Evolutionary conservation across 1,139 yeast species (phyloP).

Genomic region (Sugiyamaella castrensis): DNA sequence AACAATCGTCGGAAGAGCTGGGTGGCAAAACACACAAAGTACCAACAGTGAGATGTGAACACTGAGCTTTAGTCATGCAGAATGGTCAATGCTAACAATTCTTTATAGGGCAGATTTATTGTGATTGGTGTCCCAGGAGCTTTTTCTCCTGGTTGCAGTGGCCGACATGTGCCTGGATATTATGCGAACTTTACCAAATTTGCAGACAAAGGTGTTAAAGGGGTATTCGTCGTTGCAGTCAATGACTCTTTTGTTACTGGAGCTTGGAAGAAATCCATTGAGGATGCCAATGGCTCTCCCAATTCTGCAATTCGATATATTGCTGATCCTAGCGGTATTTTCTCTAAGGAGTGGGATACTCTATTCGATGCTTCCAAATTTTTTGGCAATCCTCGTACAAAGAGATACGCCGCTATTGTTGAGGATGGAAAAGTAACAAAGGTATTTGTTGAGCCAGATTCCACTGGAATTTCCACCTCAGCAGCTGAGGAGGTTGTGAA

Average conservation of each 20-base stretch:
- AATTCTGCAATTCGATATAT: constrained; percentile 48
- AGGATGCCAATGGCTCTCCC: constrained; percentile 35
- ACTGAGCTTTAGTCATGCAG: too few relatives aligned
- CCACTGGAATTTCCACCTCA: constrained; percentile 61
- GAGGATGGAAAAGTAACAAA: constrained; percentile 68
- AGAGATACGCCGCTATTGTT: constrained; percentile 72
- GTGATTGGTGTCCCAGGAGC: constrained; percentile 90
- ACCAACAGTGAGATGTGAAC: not conserved
- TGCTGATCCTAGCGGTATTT: constrained; percentile 76
- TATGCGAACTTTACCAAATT: constrained; percentile 51
- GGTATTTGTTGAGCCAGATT: constrained; percentile 77
- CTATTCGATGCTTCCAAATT: constrained; percentile 67
- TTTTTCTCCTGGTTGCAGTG: constrained; percentile 81
- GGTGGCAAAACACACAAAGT: not conserved
- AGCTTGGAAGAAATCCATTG: constrained; percentile 64
- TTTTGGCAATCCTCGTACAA: constrained; percentile 72
- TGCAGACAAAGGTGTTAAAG: constrained; percentile 58
- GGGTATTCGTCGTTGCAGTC: constrained; percentile 67
- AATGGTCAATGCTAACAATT: too few relatives aligned
- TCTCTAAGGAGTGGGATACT: constrained; percentile 61
- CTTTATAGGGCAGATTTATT: constrained; percentile 48
- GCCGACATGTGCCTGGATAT: constrained; percentile 77
- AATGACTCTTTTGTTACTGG: constrained; percentile 83
- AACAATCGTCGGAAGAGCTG: too few relatives aligned
- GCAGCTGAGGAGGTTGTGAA: constrained; percentile 48